Conservation (phyloP, 1,284 basidiomycete species). For the Pseudozyma thailandica region DNA sequence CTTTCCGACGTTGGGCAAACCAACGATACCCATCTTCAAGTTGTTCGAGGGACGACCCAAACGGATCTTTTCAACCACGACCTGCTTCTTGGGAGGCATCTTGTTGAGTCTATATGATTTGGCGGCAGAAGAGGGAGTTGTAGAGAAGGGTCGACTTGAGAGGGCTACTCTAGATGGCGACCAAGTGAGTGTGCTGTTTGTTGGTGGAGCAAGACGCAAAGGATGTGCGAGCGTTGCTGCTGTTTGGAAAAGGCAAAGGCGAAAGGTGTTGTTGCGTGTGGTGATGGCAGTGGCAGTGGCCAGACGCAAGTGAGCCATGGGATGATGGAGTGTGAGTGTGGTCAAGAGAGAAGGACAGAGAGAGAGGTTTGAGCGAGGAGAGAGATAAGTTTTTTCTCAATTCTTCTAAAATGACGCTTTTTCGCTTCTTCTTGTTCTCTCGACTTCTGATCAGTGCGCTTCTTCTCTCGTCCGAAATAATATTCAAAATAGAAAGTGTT, state of each 20-base stretch:
- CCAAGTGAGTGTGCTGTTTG: neutral
- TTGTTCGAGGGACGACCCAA: conserved; percentile 67
- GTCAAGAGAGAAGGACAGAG: conserved; percentile 1
- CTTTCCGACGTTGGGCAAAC: conserved; percentile 67
- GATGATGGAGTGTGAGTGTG: neutral
- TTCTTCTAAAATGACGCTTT: conserved; percentile 9
- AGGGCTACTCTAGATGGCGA: conserved; percentile 2
- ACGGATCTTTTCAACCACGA: conserved; percentile 58
- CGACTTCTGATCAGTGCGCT: conserved; percentile 10
- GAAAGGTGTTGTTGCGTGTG: conserved; percentile 8
- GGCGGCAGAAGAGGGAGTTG: conserved; percentile 20
- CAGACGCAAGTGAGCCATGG: conserved; percentile 43
- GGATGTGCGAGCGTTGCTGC: conserved; percentile 1
- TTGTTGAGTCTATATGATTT: conserved; percentile 44
- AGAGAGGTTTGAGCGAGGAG: neutral
- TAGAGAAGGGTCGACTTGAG: conserved; percentile 25
- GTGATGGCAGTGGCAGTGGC: conserved; percentile 21
- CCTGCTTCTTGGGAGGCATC: conserved; percentile 63
- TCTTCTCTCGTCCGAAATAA: conserved; percentile 15
- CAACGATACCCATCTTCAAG: conserved; percentile 68
- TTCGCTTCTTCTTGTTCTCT: conserved; percentile 2
- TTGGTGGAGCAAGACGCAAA: neutral
- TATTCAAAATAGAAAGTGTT: neutral
- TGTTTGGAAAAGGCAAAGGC: neutral
- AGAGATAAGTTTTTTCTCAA: conserved; percentile 5